phyloP scores from a whole-genome alignment of 441 rosid species.

The Dalechampia spathulata region DNA sequence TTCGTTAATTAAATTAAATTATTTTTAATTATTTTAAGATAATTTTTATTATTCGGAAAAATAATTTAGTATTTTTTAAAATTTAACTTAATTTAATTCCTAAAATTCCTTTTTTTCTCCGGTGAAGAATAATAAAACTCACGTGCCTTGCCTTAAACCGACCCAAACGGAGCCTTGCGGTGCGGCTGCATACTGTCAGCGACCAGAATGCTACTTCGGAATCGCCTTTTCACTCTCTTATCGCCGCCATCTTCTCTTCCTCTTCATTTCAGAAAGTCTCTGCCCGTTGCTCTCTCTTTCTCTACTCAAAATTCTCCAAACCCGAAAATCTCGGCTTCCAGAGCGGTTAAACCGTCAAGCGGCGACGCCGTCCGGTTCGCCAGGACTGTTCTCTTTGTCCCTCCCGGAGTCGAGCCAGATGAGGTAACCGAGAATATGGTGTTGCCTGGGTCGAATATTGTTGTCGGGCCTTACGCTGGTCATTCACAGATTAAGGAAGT shows the following conservation, averaged over 20 bases:
- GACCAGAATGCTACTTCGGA: slow-evolving; percentile 38
- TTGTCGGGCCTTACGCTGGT: slow-evolving; percentile 80
- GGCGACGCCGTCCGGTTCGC: slow-evolving; percentile 34
- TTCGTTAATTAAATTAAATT: too few species aligned
- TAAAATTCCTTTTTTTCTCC: too few species aligned
- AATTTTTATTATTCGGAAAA: too few species aligned
- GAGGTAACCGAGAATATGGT: slow-evolving; percentile 61
- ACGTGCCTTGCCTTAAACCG: too few species aligned
- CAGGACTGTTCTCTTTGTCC: slow-evolving; percentile 43
- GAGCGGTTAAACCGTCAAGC: slow-evolving; percentile 27
- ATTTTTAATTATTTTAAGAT: too few species aligned
- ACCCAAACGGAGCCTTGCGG: too few species aligned
- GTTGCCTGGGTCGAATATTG: slow-evolving; percentile 74
- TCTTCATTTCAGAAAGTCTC: slow-evolving; percentile 4
- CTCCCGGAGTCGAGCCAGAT: slow-evolving; percentile 52
- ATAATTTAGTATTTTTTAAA: too few species aligned
- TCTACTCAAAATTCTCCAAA: slow-evolving; percentile 16
- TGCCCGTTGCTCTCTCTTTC: slow-evolving; percentile 15
- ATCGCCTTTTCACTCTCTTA: slow-evolving; percentile 29
- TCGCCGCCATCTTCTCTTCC: slow-evolving; percentile 15
- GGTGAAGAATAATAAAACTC: too few species aligned
- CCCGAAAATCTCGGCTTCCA: slow-evolving; percentile 32
- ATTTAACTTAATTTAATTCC: too few species aligned
- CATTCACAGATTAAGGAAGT: slow-evolving; percentile 82
- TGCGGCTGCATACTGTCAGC: too few species aligned